phyloP scores from a whole-genome alignment of 78 protist genomes.

The Guillardia theta region DNA sequence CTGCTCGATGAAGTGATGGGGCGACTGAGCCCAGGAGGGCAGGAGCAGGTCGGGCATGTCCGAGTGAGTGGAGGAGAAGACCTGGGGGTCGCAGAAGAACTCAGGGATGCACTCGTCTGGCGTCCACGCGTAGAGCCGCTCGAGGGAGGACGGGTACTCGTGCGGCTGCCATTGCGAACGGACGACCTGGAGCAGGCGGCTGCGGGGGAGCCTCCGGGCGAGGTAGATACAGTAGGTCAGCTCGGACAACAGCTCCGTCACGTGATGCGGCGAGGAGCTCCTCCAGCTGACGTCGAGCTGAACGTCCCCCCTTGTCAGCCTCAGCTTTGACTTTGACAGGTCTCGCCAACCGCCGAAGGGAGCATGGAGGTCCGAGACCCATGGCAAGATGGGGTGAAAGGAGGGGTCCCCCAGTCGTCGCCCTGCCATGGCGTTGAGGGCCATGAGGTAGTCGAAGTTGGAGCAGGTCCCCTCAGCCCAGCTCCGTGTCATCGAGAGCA shows the following conservation, averaged over 20 bases:
- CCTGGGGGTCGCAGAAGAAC: background rate
- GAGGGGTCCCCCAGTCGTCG: background rate
- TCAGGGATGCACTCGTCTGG: background rate
- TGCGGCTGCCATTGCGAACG: background rate
- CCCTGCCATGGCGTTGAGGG: background rate
- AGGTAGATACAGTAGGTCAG: background rate
- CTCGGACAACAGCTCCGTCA: background rate
- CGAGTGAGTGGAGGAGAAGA: background rate
- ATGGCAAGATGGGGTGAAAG: background rate
- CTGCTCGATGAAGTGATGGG: background rate
- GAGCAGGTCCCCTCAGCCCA: too few relatives aligned
- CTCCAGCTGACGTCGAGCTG: background rate
- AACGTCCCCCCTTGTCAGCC: background rate
- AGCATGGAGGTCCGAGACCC: background rate
- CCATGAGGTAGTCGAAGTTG: background rate
- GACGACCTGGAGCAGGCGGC: background rate
- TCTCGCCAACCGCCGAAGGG: background rate
- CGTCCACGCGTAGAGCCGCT: background rate
- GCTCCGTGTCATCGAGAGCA: too few relatives aligned
- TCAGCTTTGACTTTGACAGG: too few relatives aligned
- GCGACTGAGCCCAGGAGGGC: background rate
- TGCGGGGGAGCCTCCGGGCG: background rate
- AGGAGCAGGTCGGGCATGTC: background rate
- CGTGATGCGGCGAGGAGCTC: background rate
- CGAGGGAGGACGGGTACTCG: background rate